Evolutionary conservation across 2,329 filamentous ascomycete species (phyloP).

Genomic region (Gaeumannomyces tritici): DNA sequence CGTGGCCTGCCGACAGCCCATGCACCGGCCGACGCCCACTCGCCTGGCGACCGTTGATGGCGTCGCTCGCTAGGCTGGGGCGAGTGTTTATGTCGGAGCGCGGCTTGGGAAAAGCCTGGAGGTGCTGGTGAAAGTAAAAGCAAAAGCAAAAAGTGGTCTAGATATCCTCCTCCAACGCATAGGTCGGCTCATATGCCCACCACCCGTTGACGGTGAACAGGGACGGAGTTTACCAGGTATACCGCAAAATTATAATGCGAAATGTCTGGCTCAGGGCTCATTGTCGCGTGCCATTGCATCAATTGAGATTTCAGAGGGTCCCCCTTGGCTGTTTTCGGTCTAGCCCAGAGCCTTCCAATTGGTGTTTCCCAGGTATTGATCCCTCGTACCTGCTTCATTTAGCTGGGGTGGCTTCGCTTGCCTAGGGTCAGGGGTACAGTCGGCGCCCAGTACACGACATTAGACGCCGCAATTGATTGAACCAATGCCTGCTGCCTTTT

Average conservation of each 20-base stretch:
- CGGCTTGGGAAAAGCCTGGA: background rate
- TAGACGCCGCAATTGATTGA: background rate
- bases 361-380: background rate
- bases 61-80: background rate
- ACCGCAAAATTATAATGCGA: too few relatives aligned
- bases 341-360: background rate
- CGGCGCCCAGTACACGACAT: background rate
- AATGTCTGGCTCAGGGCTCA: background rate
- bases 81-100: too few relatives aligned
- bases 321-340: background rate
- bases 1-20: background rate
- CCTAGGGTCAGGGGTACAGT: too few relatives aligned
- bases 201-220: too few relatives aligned
- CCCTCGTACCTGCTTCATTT: background rate
- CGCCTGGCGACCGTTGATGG: background rate
- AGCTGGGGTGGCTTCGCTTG: background rate
- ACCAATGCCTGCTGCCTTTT: background rate
- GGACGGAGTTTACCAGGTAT: too few relatives aligned
- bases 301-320: background rate
- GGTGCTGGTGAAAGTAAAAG: too few relatives aligned
- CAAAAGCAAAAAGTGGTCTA: background rate
- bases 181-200: too few relatives aligned
- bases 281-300: background rate
- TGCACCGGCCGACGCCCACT: background rate
- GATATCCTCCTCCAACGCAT: background rate